Conservation (phyloP, 2,329 filamentous ascomycete genomes). For the Pseudogymnoascus sp. region DNA sequence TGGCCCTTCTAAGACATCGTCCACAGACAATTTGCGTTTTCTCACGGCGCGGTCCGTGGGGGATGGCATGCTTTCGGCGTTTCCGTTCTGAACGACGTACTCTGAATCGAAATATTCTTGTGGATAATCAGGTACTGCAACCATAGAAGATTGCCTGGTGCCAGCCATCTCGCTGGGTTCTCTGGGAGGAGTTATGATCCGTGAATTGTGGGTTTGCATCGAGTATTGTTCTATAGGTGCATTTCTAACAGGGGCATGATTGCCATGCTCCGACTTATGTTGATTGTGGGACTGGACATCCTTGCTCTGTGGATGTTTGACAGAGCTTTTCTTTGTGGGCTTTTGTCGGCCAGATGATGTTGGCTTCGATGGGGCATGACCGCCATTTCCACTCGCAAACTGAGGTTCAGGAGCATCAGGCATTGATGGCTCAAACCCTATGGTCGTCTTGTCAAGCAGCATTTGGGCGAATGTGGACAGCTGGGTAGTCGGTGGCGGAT, state of each 20-base stretch:
- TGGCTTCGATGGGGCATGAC: not conserved
- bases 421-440: conserved; percentile 20
- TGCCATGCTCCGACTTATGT: not conserved
- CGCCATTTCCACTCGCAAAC: not conserved
- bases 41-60: conserved; percentile 19
- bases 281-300: not conserved
- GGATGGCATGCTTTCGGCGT: conserved; percentile 20
- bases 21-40: conserved; percentile 44
- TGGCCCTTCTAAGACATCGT: conserved; percentile 45
- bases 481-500: conserved; percentile 13
- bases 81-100: conserved; percentile 19
- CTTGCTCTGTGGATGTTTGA: conserved; percentile 1
- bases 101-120: conserved; percentile 22
- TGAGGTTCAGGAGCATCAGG: conserved; percentile 16
- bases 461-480: conserved; percentile 26
- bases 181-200: not conserved
- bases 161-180: conserved; percentile 4
- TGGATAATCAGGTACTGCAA: conserved; percentile 22
- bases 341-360: not conserved
- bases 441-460: conserved; percentile 24
- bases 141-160: conserved; percentile 17
- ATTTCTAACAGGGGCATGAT: not conserved
- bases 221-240: not conserved
- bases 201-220: not conserved
- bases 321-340: not conserved